phyloP scores from a whole-genome alignment of 179 eudicot species.

The Beta macrorhiza region DNA sequence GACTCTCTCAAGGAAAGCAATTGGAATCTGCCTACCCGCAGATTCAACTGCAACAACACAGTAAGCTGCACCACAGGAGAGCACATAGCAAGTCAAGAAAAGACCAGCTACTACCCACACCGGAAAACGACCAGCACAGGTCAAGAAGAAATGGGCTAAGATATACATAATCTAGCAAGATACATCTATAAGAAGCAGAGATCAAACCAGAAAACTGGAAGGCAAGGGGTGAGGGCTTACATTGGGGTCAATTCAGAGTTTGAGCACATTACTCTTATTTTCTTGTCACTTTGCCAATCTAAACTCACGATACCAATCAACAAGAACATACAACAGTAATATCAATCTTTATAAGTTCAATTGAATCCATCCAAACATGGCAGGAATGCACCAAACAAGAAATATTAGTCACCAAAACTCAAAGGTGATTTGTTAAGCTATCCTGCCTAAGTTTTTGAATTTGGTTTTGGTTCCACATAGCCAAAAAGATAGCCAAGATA shows the following conservation, averaged over 20 bases:
- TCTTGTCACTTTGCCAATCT: background rate
- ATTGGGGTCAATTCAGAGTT: too few species aligned
- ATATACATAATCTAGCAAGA: background rate
- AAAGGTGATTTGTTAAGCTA: background rate
- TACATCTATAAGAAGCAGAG: background rate
- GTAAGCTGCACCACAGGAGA: conserved; percentile 27
- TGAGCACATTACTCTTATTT: too few species aligned
- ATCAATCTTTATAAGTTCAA: background rate
- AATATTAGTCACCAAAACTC: background rate
- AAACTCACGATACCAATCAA: background rate
- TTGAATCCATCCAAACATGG: background rate
- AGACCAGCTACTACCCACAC: background rate
- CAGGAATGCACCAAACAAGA: background rate
- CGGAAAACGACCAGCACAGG: background rate
- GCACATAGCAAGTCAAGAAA: background rate
- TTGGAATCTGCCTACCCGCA: conserved; percentile 38
- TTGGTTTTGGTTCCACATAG: background rate
- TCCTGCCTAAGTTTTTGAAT: background rate
- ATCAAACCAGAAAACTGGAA: background rate
- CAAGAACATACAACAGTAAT: background rate
- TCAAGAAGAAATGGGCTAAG: background rate
- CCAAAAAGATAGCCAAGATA: background rate
- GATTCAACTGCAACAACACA: conserved; percentile 44
- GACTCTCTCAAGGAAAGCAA: conserved; percentile 36
- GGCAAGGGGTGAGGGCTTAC: background rate